phyloP scores from a whole-genome alignment of 495 filamentous ascomycete genomes.

The Barbatosphaeria neglecta region DNA sequence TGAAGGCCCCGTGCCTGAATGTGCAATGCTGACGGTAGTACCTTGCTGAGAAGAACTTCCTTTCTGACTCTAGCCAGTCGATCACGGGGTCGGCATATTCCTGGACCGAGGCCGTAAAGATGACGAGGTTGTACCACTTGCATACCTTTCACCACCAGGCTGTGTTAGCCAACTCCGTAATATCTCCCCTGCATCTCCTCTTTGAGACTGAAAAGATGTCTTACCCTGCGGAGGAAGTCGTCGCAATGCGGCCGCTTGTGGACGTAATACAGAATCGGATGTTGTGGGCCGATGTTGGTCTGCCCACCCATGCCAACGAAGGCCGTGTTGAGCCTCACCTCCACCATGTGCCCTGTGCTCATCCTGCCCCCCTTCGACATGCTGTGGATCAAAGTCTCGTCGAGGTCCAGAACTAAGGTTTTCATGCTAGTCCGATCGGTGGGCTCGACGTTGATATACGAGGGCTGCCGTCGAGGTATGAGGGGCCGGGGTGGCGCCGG shows the following conservation, averaged over 20 bases:
- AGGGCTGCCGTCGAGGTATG: slow-evolving; percentile 74
- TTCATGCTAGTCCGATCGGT: slow-evolving; percentile 52
- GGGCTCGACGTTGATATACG: slow-evolving; percentile 49
- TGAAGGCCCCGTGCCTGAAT: slow-evolving; percentile 85
- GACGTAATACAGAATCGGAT: slow-evolving; percentile 97
- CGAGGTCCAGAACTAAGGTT: slow-evolving; percentile 87
- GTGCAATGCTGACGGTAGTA: slow-evolving; percentile 97
- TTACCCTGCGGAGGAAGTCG: slow-evolving; percentile 83
- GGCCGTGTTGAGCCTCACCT: slow-evolving; percentile 73
- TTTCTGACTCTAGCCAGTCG: slow-evolving; percentile 94
- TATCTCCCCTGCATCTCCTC: background rate
- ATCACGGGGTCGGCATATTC: slow-evolving; percentile 98
- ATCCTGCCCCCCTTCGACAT: slow-evolving; percentile 92
- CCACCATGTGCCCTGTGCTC: slow-evolving; percentile 96
- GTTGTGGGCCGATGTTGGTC: slow-evolving; percentile 64
- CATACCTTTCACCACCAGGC: slow-evolving; percentile 40
- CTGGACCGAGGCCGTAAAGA: slow-evolving; percentile 95
- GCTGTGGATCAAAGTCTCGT: slow-evolving; percentile 95
- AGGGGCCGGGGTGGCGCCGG: slow-evolving; percentile 82
- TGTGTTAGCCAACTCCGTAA: background rate
- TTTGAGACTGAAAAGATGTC: slow-evolving; percentile 6
- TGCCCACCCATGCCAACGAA: slow-evolving; percentile 51
- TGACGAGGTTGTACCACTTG: slow-evolving; percentile 97
- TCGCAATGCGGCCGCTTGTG: slow-evolving; percentile 96
- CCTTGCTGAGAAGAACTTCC: slow-evolving; percentile 84